phyloP scores from a whole-genome alignment of 2,329 filamentous ascomycete genomes.

The Trichocomaceae sp. region DNA sequence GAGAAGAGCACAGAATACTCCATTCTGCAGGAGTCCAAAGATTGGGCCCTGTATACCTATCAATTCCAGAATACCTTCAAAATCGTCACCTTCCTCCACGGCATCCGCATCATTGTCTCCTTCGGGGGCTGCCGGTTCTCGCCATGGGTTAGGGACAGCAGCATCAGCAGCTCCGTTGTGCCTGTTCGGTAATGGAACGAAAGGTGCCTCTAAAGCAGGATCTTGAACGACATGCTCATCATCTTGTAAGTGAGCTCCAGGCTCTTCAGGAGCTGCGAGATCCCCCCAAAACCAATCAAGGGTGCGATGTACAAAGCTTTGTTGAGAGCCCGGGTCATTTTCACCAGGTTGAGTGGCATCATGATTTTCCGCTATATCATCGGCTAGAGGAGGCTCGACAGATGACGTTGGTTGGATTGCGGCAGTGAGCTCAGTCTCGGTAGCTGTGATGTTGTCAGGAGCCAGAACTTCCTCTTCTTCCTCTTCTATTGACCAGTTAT shows the following conservation, averaged over 20 bases:
- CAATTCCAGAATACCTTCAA: slow-evolving; percentile 92
- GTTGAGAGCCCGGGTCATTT: slow-evolving; percentile 16
- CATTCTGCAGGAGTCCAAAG: slow-evolving; percentile 85
- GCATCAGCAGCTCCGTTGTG: slow-evolving; percentile 34
- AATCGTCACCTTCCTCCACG: slow-evolving; percentile 74
- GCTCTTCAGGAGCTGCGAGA: slow-evolving; percentile 23
- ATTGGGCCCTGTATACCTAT: slow-evolving; percentile 94
- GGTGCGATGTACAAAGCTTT: slow-evolving; percentile 22
- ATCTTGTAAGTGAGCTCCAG: slow-evolving; percentile 42
- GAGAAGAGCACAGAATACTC: slow-evolving; percentile 84
- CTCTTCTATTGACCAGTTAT: not conserved
- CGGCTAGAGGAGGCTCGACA: not conserved
- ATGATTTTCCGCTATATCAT: not conserved
- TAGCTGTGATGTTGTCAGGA: not conserved
- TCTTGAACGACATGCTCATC: slow-evolving; percentile 57
- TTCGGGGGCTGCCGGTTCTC: slow-evolving; percentile 55
- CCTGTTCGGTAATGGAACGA: slow-evolving; percentile 48
- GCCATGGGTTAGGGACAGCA: slow-evolving; percentile 24
- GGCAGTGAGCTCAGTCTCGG: not conserved
- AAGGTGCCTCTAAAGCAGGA: slow-evolving; percentile 54
- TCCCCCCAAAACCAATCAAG: slow-evolving; percentile 44
- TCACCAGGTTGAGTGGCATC: not conserved
- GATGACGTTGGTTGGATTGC: not conserved
- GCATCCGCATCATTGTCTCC: slow-evolving; percentile 47
- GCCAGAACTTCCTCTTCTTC: not conserved